A percentile compares a stretch with the other conserved stretches of the same genome.
Conservation (phyloP, 1,284 basidiomycete species). For the Ganoderma lingzhi region DNA sequence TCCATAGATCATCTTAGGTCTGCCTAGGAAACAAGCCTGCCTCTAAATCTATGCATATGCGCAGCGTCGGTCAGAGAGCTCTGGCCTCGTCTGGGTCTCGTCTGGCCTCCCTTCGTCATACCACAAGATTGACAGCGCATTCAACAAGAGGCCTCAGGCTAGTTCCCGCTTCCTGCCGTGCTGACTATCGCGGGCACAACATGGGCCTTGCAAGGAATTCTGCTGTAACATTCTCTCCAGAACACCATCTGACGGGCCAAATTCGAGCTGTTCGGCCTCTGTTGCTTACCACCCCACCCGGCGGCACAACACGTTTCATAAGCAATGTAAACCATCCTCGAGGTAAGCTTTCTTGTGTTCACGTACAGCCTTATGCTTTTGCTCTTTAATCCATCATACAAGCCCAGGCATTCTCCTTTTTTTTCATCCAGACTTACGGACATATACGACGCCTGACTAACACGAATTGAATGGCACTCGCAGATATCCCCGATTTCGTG, state of each 20-base stretch:
- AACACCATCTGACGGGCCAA: background rate
- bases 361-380: background rate
- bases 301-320: background rate
- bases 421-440: background rate
- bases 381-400: too few relatives aligned
- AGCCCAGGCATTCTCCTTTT: background rate
- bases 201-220: background rate
- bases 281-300: background rate
- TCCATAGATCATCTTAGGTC: too few relatives aligned
- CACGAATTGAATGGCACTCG: background rate
- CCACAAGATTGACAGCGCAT: background rate
- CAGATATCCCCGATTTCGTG: slow-evolving; percentile 14
- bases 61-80: background rate
- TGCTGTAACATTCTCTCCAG: background rate
- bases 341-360: background rate
- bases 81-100: background rate
- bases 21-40: too few relatives aligned
- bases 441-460: background rate
- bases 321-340: background rate
- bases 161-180: background rate
- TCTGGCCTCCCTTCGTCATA: background rate
- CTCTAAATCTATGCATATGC: background rate
- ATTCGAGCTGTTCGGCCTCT: background rate
- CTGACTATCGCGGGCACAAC: background rate
- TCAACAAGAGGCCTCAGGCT: background rate